Evolutionary conservation across 345 rosid genomes (phyloP).

Genomic region (Passiflora organensis): DNA sequence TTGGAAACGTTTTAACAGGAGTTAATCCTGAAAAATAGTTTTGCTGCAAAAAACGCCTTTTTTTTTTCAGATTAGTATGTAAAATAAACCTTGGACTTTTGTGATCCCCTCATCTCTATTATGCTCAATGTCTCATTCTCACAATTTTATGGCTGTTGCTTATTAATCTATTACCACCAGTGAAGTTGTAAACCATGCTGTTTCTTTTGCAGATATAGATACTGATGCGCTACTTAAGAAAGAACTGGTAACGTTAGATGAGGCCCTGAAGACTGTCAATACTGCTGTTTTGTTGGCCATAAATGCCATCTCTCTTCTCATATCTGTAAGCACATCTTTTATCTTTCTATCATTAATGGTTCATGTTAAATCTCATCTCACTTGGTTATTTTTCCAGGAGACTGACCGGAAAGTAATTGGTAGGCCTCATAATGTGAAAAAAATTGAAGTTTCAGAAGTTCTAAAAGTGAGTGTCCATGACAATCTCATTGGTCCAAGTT

Average conservation of each 20-base stretch:
- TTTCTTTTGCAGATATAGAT: slow-evolving; percentile 60
- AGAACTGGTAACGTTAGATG: slow-evolving; percentile 80
- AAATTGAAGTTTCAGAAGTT: slow-evolving; percentile 53
- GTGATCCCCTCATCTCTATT: background rate
- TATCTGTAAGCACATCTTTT: slow-evolving; percentile 50
- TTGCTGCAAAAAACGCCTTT: too few relatives aligned
- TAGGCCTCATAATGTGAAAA: slow-evolving; percentile 39
- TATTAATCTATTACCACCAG: background rate
- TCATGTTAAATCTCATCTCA: slow-evolving; percentile 1
- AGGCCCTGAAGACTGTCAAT: slow-evolving; percentile 83
- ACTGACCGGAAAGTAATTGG: slow-evolving; percentile 44
- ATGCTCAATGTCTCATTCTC: background rate
- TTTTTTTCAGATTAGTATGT: too few relatives aligned
- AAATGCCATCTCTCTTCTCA: slow-evolving; percentile 50
- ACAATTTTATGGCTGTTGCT: background rate
- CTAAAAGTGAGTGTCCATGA: slow-evolving; percentile 39
- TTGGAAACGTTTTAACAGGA: too few relatives aligned
- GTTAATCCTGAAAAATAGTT: too few relatives aligned
- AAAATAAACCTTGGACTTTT: too few relatives aligned
- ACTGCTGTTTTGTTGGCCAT: slow-evolving; percentile 76
- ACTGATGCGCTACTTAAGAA: slow-evolving; percentile 71
- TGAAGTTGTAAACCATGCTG: slow-evolving; percentile 11
- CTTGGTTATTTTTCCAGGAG: slow-evolving; percentile 44
- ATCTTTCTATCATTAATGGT: slow-evolving; percentile 12
- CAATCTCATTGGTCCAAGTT: slow-evolving; percentile 8